Conservation (phyloP, 768 basidiomycete species). For the Trametes cinnabarina region DNA sequence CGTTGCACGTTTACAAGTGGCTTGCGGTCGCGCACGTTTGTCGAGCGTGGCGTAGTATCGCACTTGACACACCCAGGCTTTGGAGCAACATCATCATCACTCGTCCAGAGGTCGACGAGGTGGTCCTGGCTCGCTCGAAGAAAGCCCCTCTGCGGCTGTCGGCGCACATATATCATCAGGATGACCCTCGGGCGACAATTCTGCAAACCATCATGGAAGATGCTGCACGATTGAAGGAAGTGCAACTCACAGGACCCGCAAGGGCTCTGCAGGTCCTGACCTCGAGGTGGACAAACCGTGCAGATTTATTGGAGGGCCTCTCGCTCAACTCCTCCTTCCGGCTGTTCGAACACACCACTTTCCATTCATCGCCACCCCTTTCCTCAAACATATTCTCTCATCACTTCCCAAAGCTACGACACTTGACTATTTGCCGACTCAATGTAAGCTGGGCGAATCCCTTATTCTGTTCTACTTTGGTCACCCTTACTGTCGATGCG, state of each 20-base stretch:
- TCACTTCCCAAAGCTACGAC: background rate
- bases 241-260: background rate
- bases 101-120: background rate
- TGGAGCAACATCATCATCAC: slow-evolving; percentile 10
- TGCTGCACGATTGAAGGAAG: background rate
- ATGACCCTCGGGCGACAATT: background rate
- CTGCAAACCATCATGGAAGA: background rate
- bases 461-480: slow-evolving; percentile 1
- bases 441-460: slow-evolving; percentile 1
- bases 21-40: slow-evolving; percentile 7
- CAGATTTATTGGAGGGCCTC: background rate
- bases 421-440: background rate
- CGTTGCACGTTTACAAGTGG: slow-evolving; percentile 4
- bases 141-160: slow-evolving; percentile 3
- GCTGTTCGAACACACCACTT: background rate
- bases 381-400: background rate
- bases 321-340: background rate
- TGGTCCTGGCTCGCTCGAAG: slow-evolving; percentile 1
- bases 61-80: slow-evolving; percentile 2
- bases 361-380: background rate
- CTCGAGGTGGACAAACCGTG: background rate
- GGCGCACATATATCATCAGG: background rate
- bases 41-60: slow-evolving; percentile 8
- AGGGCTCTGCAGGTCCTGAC: background rate
- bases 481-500: background rate